Conservation (phyloP, 1,284 basidiomycete species). For the Agaricales sp. region DNA sequence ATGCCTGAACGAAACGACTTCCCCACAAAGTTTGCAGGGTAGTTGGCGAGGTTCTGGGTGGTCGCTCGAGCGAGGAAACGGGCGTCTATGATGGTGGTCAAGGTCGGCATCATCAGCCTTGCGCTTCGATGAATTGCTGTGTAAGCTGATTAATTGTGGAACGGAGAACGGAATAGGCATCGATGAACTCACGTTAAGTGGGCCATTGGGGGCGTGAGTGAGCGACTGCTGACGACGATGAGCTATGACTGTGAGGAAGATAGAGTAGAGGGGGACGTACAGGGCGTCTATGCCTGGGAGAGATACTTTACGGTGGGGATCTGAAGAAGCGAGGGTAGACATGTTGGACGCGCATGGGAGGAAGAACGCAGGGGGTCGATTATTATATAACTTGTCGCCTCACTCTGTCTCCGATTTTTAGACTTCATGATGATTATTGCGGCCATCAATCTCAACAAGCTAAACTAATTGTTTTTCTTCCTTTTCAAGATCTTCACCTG, state of each 20-base stretch:
- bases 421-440: too few species aligned
- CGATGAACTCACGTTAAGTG: slow-evolving; percentile 8
- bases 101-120: slow-evolving; percentile 19
- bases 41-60: slow-evolving; percentile 42
- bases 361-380: background rate
- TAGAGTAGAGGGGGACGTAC: background rate
- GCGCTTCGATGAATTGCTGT: slow-evolving; percentile 29
- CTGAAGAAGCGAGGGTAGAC: background rate
- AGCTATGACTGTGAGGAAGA: background rate
- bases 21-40: slow-evolving; percentile 50
- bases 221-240: background rate
- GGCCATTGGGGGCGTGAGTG: background rate
- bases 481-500: too few species aligned
- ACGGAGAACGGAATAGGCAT: slow-evolving; percentile 13
- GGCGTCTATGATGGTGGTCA: background rate
- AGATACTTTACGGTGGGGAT: background rate
- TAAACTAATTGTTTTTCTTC: too few species aligned
- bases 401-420: too few species aligned
- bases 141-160: slow-evolving; percentile 5
- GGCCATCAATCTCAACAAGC: too few species aligned
- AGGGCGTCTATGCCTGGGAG: background rate
- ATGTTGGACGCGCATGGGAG: background rate
- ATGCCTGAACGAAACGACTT: slow-evolving; percentile 53
- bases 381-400: background rate
- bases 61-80: slow-evolving; percentile 9